Conservation (phyloP, 345 rosid species). For the Heritiera fomes region DNA sequence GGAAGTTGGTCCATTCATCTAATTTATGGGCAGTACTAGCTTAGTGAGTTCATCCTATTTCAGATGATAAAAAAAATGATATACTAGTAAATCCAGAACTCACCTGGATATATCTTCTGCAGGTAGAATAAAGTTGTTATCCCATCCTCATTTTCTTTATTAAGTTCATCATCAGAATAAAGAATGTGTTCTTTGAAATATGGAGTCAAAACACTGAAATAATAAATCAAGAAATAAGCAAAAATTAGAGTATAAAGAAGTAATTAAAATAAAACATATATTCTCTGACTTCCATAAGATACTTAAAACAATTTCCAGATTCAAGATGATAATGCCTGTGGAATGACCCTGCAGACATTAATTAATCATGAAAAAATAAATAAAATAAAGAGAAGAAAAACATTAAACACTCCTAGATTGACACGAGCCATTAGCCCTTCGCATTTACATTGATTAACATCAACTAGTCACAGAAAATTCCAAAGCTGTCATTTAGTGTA, state of each 20-base stretch:
- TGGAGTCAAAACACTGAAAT: conserved; percentile 84
- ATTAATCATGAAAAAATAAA: not conserved
- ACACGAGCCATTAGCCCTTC: not conserved
- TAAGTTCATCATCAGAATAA: conserved; percentile 72
- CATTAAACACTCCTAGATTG: not conserved
- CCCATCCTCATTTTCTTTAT: conserved; percentile 91
- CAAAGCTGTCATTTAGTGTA: conserved; percentile 8
- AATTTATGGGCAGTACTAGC: conserved; percentile 21
- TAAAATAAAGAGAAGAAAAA: not conserved
- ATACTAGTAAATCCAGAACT: conserved; percentile 29
- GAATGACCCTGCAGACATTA: conserved; percentile 7
- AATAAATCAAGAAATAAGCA: conserved; percentile 28
- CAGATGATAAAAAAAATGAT: conserved; percentile 17
- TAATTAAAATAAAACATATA: not conserved
- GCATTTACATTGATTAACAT: not conserved
- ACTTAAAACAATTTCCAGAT: conserved; percentile 1
- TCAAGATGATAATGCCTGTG: not conserved
- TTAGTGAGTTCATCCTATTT: not conserved
- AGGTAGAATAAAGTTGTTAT: conserved; percentile 76
- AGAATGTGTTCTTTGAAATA: conserved; percentile 81
- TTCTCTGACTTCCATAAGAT: not conserved
- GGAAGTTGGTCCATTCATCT: conserved; percentile 92
- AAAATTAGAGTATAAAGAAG: conserved; percentile 23
- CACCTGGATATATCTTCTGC: conserved; percentile 89
- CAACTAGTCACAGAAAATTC: not conserved